Conservation (phyloP, 1,284 basidiomycete species). For the Athelia psychrophila region DNA sequence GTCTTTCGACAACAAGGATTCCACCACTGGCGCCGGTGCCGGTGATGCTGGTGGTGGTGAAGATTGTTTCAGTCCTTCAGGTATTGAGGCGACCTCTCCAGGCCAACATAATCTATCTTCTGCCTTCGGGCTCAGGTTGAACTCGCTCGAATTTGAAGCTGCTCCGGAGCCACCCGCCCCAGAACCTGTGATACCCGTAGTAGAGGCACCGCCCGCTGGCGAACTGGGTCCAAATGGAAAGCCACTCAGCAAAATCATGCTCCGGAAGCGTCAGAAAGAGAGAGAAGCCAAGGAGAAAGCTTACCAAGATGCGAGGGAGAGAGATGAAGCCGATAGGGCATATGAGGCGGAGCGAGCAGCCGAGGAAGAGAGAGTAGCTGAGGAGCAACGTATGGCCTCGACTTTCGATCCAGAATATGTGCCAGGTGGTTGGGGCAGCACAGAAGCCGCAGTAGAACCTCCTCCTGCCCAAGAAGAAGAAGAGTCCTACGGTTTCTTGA, state of each 20-base stretch:
- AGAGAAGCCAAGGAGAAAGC: slow-evolving; percentile 9
- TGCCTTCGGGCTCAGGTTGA: background rate
- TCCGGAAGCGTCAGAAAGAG: slow-evolving; percentile 4
- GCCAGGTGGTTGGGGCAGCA: background rate
- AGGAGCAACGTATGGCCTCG: slow-evolving; percentile 9
- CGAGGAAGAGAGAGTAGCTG: slow-evolving; percentile 10
- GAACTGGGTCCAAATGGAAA: background rate
- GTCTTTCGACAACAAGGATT: background rate
- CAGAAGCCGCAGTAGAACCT: background rate
- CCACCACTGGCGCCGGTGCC: background rate
- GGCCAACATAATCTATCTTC: background rate
- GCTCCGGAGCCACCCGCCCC: background rate
- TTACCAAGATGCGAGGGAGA: slow-evolving; percentile 10
- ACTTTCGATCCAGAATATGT: background rate
- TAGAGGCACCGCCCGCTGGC: background rate
- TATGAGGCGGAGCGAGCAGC: slow-evolving; percentile 13
- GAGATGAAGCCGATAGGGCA: slow-evolving; percentile 11
- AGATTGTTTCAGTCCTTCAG: background rate
- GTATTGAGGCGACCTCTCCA: background rate
- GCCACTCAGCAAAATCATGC: slow-evolving; percentile 2
- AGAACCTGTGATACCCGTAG: background rate
- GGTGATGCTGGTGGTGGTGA: background rate
- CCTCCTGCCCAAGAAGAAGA: background rate
- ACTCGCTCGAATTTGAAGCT: background rate
- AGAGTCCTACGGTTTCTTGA: background rate